Percentiles rank a stretch among this genome's conserved stretches.
These are phyloP conservation scores for Malus orientalis DNA, from an alignment of 306 rosid species.

Conservation along the genomic window DNA sequence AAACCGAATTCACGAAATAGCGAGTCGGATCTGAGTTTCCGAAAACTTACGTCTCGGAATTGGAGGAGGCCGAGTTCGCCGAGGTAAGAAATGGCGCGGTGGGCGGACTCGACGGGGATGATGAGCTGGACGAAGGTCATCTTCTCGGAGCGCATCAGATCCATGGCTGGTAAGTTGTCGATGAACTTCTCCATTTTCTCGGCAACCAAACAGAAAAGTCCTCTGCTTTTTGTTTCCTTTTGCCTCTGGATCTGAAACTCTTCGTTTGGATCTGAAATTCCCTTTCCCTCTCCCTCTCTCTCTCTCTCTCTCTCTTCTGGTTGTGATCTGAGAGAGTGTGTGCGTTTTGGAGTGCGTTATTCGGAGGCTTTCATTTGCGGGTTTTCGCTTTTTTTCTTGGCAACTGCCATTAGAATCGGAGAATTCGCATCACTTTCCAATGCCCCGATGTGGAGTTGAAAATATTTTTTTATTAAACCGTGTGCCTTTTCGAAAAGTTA, in stretches of 20 bases:
- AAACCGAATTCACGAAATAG: background rate
- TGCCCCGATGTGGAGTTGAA: background rate
- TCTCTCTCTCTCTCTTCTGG: background rate
- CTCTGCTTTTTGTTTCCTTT: background rate
- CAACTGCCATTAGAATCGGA: constrained; percentile 41
- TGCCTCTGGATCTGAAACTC: background rate
- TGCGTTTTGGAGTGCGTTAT: constrained; percentile 19
- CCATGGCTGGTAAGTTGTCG: constrained; percentile 76
- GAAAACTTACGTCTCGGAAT: constrained; percentile 73
- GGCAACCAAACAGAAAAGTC: constrained; percentile 31
- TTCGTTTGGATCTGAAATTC: constrained; percentile 41
- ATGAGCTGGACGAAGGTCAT: constrained; percentile 95
- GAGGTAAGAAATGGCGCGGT: constrained; percentile 81
- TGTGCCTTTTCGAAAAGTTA: too few relatives aligned
- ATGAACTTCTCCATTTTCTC: constrained; percentile 71
- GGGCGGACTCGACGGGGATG: constrained; percentile 89
- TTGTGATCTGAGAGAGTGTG: constrained; percentile 10
- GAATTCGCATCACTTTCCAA: constrained; percentile 13
- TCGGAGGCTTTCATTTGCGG: constrained; percentile 5
- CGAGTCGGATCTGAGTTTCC: constrained; percentile 22
- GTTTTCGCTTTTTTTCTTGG: background rate
- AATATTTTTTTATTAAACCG: too few relatives aligned
- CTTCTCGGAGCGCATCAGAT: constrained; percentile 99
- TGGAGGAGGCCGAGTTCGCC: constrained; percentile 97
- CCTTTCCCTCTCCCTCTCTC: background rate